Conservation (phyloP, 2,329 filamentous ascomycete genomes). For the Arachnomyces sp. region DNA sequence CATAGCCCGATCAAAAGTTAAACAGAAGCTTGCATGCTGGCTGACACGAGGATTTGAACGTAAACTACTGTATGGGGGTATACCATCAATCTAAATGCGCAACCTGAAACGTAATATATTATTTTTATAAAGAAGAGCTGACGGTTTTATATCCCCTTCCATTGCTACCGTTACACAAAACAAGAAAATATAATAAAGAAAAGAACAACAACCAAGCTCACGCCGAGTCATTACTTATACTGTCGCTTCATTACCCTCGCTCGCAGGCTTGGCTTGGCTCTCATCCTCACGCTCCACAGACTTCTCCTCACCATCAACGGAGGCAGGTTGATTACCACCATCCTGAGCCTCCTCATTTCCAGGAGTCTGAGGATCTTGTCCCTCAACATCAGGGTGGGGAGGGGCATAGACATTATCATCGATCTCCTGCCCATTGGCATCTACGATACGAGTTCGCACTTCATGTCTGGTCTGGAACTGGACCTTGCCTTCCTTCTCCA, state of each 20-base stretch:
- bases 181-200: constrained; percentile 8
- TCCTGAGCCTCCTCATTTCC: constrained; percentile 30
- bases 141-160: too few species aligned
- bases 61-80: too few species aligned
- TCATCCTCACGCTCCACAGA: constrained; percentile 28
- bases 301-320: constrained; percentile 29
- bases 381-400: constrained; percentile 50
- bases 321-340: constrained; percentile 32
- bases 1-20: too few species aligned
- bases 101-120: too few species aligned
- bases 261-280: constrained; percentile 38
- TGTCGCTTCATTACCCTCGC: constrained; percentile 41
- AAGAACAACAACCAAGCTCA: constrained; percentile 1
- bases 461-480: constrained; percentile 94
- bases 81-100: too few species aligned
- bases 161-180: background rate
- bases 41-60: too few species aligned
- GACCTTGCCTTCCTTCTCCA: constrained; percentile 71
- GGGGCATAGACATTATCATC: constrained; percentile 37
- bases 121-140: constrained; percentile 5
- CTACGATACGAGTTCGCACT: constrained; percentile 79
- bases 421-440: constrained; percentile 73
- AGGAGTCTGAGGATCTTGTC: constrained; percentile 49
- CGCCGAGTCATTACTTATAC: constrained; percentile 18
- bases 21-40: too few species aligned